A percentile compares a stretch with the other conserved stretches of the same genome.
Conservation (phyloP, 768 basidiomycete genomes). For the Amanita subjunquillea region DNA sequence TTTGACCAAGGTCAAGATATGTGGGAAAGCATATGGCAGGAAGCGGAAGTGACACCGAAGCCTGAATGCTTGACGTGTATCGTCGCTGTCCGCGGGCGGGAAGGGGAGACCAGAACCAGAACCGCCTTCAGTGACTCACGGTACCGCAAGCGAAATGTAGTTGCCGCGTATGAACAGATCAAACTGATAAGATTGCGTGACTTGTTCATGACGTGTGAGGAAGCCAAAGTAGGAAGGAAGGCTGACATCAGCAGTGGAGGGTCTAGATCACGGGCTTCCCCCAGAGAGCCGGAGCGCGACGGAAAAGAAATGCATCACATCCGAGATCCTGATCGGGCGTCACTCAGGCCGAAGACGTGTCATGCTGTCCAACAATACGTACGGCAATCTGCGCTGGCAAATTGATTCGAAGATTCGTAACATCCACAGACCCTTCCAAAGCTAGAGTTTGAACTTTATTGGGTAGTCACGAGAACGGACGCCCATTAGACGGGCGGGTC, state of each 20-base stretch:
- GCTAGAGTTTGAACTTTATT: slow-evolving; percentile 5
- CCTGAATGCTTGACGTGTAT: slow-evolving; percentile 1
- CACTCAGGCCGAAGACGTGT: slow-evolving; percentile 15
- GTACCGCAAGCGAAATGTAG: slow-evolving; percentile 7
- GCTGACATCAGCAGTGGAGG: slow-evolving; percentile 8
- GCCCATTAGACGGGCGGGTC: slow-evolving; percentile 3
- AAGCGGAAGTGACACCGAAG: neutral
- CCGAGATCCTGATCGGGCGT: slow-evolving; percentile 23
- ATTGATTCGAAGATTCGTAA: slow-evolving; percentile 3
- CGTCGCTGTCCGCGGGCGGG: slow-evolving; percentile 5
- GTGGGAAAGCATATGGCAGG: neutral
- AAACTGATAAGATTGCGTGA: slow-evolving; percentile 14
- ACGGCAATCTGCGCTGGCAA: slow-evolving; percentile 20
- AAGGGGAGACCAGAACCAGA: neutral
- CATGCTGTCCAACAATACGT: slow-evolving; percentile 12
- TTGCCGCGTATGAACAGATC: slow-evolving; percentile 6
- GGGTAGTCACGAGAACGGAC: slow-evolving; percentile 1
- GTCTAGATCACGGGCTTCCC: slow-evolving; percentile 20
- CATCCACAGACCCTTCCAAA: slow-evolving; percentile 7
- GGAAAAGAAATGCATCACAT: slow-evolving; percentile 16
- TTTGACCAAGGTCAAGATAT: neutral
- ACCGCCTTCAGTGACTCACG: neutral
- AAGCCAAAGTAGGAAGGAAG: slow-evolving; percentile 2
- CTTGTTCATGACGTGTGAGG: slow-evolving; percentile 11
- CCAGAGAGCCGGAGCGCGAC: slow-evolving; percentile 21